These are phyloP conservation scores for Lasiodiplodia citricola DNA, from an alignment of 2,329 filamentous ascomycete species.

Conservation along the genomic window DNA sequence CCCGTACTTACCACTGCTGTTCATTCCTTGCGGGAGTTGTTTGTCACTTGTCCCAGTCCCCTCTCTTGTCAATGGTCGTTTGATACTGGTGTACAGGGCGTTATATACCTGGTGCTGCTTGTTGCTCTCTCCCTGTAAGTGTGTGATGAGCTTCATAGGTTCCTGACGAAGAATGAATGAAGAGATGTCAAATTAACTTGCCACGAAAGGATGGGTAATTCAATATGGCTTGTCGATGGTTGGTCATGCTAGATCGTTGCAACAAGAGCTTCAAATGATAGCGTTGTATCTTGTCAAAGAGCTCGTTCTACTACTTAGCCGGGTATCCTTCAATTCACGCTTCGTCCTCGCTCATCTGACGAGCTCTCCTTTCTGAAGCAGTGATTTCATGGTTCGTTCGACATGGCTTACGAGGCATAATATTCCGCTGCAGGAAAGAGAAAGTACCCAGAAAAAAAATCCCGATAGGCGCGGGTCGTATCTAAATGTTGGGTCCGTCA, in stretches of 20 bases:
- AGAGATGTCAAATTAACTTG: neutral
- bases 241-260: neutral
- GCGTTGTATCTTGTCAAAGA: neutral
- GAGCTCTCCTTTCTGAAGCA: too few relatives aligned
- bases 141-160: neutral
- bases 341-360: too few relatives aligned
- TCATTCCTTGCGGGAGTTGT: neutral
- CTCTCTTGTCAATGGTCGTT: neutral
- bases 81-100: conserved; percentile 8
- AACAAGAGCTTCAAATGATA: neutral
- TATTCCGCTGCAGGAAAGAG: too few relatives aligned
- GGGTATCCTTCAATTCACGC: too few relatives aligned
- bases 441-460: too few relatives aligned
- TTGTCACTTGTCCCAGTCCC: neutral
- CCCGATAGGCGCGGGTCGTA: neutral
- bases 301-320: neutral
- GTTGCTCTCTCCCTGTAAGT: neutral
- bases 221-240: neutral
- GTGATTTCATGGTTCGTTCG: too few relatives aligned
- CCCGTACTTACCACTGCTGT: neutral
- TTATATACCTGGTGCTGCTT: conserved; percentile 12
- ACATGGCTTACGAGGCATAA: too few relatives aligned
- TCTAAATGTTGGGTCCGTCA: neutral
- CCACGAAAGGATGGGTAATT: neutral
- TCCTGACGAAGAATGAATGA: neutral